Base-by-base conservation (phyloP, 805 yeast species). In the Kazachstania viticola region DNA sequence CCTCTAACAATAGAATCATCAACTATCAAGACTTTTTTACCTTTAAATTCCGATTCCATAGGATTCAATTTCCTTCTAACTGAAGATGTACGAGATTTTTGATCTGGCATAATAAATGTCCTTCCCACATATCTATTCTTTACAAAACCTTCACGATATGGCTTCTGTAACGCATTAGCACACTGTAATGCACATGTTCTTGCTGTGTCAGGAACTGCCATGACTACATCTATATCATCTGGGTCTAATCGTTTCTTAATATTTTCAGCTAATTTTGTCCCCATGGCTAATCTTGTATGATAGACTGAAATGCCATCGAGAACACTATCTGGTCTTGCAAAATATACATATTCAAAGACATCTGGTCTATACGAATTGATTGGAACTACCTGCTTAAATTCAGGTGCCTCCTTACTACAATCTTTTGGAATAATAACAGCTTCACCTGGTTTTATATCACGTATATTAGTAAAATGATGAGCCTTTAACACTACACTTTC, bases 121-220 rank as follows among this genome's bases (percentile, higher is more conserved):
- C 98, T 75, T 21, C 98, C 98, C 37, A 91, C 94, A 53, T 91
- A 91, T 48, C 96, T 71, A 64, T 91, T 91, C 59, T 91, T 91
- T 41, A 91, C 93, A 54, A 91, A 91, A 17, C 96, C 98, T 62
- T 91, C 98, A 52, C 98, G 73, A 61, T 84, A 91, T 14, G 94
- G 93, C 14, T 84, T 54, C 29, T 74, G 71, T 40, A 91, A 66
- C 29, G 75, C 65, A 23, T 80, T 87, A 1, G 97, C 88, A 59
- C 94, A 79, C 53, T 91, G 91, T 38, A 87, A 60, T 1, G 97
- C 97, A 15, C 95, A 78, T 27, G 93, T 87, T 59, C 97, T 73
- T n/a, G 97, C 78, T 6, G 98, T 91, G 56, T 91, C 98, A 9
- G 98, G 98, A 11, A 91, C 98, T 2, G 98, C 96, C 36, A 91